Conservation (phyloP, 345 rosid species). For the Eucalyptus erythrocorys region DNA sequence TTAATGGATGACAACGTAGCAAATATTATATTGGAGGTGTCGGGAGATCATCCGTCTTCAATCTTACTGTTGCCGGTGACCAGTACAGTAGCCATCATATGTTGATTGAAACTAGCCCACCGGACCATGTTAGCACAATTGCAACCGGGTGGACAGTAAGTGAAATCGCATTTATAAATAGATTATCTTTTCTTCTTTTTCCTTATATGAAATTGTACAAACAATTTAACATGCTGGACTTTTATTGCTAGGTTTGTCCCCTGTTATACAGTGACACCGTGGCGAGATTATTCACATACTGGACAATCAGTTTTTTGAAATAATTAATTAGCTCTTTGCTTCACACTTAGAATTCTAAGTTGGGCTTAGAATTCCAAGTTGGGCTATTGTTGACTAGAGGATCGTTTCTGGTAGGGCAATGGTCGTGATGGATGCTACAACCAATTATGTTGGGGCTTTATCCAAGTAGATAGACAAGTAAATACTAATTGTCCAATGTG, state of each 20-base stretch:
- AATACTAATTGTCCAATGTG: neutral
- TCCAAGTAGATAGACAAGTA: neutral
- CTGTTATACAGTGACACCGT: neutral
- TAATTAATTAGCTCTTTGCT: neutral
- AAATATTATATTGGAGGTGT: neutral
- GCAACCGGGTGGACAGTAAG: neutral
- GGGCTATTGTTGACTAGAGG: neutral
- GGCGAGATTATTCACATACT: neutral
- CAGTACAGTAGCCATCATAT: neutral
- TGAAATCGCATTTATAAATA: neutral
- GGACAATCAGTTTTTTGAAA: neutral
- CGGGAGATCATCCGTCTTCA: neutral
- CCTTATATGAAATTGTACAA: neutral
- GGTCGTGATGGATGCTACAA: neutral
- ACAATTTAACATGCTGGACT: neutral
- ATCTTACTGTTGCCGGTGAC: neutral
- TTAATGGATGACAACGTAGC: rapidly evolving
- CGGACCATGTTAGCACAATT: neutral
- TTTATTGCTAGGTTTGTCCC: neutral
- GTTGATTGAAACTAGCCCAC: rapidly evolving
- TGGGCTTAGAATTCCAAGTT: no score
- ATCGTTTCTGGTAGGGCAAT: neutral
- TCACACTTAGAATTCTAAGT: neutral
- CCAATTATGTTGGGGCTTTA: neutral
- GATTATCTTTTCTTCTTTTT: no score